These are phyloP conservation scores for Nigrospora osmanthi DNA, from an alignment of 2,329 filamentous ascomycete species.

Conservation along the genomic window DNA sequence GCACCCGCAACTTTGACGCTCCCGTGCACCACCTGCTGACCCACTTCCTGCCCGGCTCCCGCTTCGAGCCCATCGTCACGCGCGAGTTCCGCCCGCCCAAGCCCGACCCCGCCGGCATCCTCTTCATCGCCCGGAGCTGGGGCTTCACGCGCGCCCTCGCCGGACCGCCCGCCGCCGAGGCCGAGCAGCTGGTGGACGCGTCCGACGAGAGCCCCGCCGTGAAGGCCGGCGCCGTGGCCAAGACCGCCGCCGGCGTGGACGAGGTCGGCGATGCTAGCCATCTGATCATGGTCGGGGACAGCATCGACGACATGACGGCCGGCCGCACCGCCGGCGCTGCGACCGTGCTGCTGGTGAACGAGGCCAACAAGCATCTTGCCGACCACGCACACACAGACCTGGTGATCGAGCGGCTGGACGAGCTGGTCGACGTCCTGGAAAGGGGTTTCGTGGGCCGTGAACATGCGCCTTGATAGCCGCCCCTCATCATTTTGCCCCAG, in stretches of 20 bases:
- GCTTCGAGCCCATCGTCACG: conserved; percentile 75
- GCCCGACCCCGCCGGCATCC: conserved; percentile 77
- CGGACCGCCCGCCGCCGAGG: conserved; percentile 5
- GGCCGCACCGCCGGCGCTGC: conserved; percentile 77
- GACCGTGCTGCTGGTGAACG: conserved; percentile 81
- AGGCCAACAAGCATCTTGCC: conserved; percentile 65
- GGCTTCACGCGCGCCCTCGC: conserved; percentile 34
- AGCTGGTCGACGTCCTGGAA: conserved; percentile 69
- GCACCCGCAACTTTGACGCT: conserved; percentile 86
- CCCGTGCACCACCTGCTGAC: conserved; percentile 68
- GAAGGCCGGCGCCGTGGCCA: conserved; percentile 11
- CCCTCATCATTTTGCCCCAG: too few relatives aligned
- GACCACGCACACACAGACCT: conserved; percentile 72
- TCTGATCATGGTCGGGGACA: conserved; percentile 66
- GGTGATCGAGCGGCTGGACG: conserved; percentile 63
- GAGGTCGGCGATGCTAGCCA: conserved; percentile 41
- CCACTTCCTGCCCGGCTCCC: conserved; percentile 62
- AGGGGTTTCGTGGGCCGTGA: conserved; percentile 57
- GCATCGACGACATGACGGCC: conserved; percentile 87
- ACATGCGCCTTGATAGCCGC: too few relatives aligned
- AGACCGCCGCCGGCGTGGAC: conserved; percentile 21
- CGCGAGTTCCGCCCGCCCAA: conserved; percentile 79
- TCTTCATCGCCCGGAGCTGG: conserved; percentile 79
- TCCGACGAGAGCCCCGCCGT: conserved; percentile 9
- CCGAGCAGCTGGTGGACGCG: conserved; percentile 10